These are phyloP conservation scores for Glycine latifolia DNA, from an alignment of 306 rosid genomes.

Conservation along the genomic window DNA sequence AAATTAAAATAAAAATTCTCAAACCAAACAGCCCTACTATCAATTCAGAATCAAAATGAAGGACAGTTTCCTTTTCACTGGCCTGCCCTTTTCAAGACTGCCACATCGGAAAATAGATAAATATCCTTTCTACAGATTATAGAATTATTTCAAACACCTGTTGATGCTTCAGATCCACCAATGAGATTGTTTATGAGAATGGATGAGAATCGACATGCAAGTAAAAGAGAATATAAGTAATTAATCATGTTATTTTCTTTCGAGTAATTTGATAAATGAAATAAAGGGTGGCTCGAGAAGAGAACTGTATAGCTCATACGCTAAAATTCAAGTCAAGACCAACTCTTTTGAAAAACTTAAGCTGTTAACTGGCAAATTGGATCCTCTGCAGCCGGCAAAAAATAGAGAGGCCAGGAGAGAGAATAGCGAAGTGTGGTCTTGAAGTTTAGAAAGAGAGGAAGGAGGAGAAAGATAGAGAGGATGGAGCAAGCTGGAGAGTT, in stretches of 20 bases:
- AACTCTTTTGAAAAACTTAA: constrained; percentile 2
- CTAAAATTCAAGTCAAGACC: constrained; percentile 40
- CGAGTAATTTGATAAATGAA: constrained; percentile 10
- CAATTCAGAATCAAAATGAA: constrained; percentile 32
- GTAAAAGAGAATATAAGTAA: constrained; percentile 10
- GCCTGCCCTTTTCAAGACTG: constrained; percentile 15
- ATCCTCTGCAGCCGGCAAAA: neutral
- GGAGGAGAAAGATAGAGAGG: neutral
- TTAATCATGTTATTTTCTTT: constrained; percentile 18
- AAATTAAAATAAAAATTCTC: neutral
- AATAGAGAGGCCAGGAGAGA: neutral
- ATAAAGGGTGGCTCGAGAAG: constrained; percentile 28
- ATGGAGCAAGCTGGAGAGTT: neutral
- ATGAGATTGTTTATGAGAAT: constrained; percentile 5
- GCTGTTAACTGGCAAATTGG: constrained; percentile 1
- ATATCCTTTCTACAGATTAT: neutral
- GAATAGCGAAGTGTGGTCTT: neutral
- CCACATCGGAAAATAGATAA: constrained; percentile 8
- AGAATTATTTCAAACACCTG: constrained; percentile 26
- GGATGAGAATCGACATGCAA: neutral
- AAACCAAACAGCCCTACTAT: neutral
- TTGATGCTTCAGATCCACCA: constrained; percentile 27
- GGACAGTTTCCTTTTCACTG: constrained; percentile 9
- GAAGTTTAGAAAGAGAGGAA: neutral
- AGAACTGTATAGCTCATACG: neutral